phyloP scores from a whole-genome alignment of 768 basidiomycete genomes.

The Psilocybe azurescens region DNA sequence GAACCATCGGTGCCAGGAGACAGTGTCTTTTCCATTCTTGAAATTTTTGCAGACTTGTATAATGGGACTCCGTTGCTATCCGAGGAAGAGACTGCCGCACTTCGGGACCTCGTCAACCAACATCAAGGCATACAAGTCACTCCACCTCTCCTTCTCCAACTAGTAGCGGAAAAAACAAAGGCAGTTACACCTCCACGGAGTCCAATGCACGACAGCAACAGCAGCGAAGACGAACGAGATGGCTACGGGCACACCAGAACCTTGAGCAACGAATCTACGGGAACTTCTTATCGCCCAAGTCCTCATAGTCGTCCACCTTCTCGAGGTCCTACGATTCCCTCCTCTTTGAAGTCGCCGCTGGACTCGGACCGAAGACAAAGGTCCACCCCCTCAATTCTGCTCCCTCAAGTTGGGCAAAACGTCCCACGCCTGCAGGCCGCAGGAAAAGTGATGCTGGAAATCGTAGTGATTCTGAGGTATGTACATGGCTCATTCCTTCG shows the following conservation, averaged over 20 bases:
- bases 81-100: constrained; percentile 62
- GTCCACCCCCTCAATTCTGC: constrained; percentile 58
- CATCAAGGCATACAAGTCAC: constrained; percentile 74
- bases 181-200: constrained; percentile 43
- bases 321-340: constrained; percentile 58
- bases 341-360: constrained; percentile 56
- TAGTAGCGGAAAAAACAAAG: constrained; percentile 69
- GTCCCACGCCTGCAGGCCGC: constrained; percentile 69
- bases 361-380: constrained; percentile 75
- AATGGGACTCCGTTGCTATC: constrained; percentile 68
- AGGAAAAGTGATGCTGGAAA: constrained; percentile 79
- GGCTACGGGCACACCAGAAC: constrained; percentile 42
- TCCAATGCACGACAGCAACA: constrained; percentile 41
- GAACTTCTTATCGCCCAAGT: constrained; percentile 42
- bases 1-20: constrained; percentile 73
- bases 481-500: constrained; percentile 20
- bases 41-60: constrained; percentile 63
- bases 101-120: constrained; percentile 58
- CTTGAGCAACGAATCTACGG: constrained; percentile 59
- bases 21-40: constrained; percentile 73
- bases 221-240: constrained; percentile 41
- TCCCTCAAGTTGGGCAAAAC: constrained; percentile 80
- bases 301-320: constrained; percentile 58
- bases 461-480: constrained; percentile 79
- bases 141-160: constrained; percentile 63